phyloP scores from a whole-genome alignment of 2,329 filamentous ascomycete genomes.

The Colletotrichum scovillei region DNA sequence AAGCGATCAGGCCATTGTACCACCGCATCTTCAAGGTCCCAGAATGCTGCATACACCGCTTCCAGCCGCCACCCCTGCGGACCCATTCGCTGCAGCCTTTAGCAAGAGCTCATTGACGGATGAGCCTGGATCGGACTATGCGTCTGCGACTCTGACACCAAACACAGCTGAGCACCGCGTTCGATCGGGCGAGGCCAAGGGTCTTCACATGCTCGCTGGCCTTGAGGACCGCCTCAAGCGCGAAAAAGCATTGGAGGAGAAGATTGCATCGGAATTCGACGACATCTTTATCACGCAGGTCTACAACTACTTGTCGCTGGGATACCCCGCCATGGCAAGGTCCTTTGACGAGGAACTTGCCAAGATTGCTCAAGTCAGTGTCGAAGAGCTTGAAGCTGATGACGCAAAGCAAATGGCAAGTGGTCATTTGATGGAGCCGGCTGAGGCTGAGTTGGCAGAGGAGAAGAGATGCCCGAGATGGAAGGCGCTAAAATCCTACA shows the following conservation, averaged over 20 bases:
- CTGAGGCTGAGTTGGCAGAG: constrained; percentile 52
- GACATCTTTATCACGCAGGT: constrained; percentile 93
- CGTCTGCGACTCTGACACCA: constrained; percentile 37
- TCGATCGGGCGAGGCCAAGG: constrained; percentile 51
- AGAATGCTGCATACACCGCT: constrained; percentile 63
- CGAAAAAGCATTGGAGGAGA: constrained; percentile 63
- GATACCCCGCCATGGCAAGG: constrained; percentile 87
- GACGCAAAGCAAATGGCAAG: constrained; percentile 72
- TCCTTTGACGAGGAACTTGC: constrained; percentile 87
- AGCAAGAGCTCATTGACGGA: constrained; percentile 51
- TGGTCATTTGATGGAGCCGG: constrained; percentile 78
- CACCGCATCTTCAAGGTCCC: constrained; percentile 57
- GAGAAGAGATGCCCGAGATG: constrained; percentile 76
- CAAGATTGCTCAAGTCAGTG: constrained; percentile 78
- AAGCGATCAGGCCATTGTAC: constrained; percentile 50
- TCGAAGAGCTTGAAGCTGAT: constrained; percentile 77
- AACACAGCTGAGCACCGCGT: constrained; percentile 41
- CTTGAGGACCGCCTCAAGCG: constrained; percentile 62
- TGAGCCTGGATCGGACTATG: constrained; percentile 49
- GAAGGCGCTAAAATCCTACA: constrained; percentile 85
- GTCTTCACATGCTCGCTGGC: constrained; percentile 61
- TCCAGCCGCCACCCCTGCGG: constrained; percentile 52
- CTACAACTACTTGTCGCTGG: constrained; percentile 95
- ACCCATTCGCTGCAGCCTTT: constrained; percentile 57
- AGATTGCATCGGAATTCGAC: constrained; percentile 75